These are phyloP conservation scores for Magnaporthiopsis rhizophila DNA, from an alignment of 2,329 filamentous ascomycete genomes.

Conservation along the genomic window DNA sequence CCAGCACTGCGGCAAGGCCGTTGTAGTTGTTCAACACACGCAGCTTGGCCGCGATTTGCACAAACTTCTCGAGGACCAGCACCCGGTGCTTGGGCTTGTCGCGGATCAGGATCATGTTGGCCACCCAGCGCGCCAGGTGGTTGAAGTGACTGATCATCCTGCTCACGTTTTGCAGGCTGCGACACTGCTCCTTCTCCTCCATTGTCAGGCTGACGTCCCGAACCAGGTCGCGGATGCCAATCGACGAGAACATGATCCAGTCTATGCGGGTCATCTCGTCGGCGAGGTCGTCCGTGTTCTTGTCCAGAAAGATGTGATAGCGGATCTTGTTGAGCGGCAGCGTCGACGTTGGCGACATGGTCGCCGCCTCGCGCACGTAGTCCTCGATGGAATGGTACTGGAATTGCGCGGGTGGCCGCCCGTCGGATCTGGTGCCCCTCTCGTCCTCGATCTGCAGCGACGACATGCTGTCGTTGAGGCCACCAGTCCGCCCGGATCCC, in stretches of 20 bases:
- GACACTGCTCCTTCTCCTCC: conserved; percentile 65
- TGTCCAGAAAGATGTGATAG: conserved; percentile 86
- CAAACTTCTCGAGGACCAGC: conserved; percentile 88
- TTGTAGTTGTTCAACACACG: conserved; percentile 96
- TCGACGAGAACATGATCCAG: conserved; percentile 96
- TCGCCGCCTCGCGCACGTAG: conserved; percentile 70
- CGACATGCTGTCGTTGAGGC: conserved; percentile 35
- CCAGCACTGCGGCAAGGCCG: conserved; percentile 84
- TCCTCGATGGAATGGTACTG: conserved; percentile 63
- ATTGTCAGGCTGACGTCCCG: conserved; percentile 75
- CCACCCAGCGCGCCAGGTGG: conserved; percentile 73
- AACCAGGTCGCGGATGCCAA: conserved; percentile 85
- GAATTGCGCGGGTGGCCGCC: conserved; percentile 37
- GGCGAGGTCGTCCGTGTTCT: conserved; percentile 75
- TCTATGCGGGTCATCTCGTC: conserved; percentile 91
- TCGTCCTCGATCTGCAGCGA: conserved; percentile 39
- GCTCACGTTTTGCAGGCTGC: conserved; percentile 76
- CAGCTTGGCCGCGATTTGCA: conserved; percentile 78
- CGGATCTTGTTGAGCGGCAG: conserved; percentile 73
- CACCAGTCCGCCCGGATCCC: conserved; percentile 11
- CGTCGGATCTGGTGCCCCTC: conserved; percentile 26
- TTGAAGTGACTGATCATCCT: conserved; percentile 94
- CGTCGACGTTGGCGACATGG: conserved; percentile 61
- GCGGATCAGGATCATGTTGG: conserved; percentile 76
- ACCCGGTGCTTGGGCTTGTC: conserved; percentile 96